These are phyloP conservation scores for Paramecium sexaurelia DNA, from an alignment of 73 alveolate genomes.

Conservation along the genomic window DNA sequence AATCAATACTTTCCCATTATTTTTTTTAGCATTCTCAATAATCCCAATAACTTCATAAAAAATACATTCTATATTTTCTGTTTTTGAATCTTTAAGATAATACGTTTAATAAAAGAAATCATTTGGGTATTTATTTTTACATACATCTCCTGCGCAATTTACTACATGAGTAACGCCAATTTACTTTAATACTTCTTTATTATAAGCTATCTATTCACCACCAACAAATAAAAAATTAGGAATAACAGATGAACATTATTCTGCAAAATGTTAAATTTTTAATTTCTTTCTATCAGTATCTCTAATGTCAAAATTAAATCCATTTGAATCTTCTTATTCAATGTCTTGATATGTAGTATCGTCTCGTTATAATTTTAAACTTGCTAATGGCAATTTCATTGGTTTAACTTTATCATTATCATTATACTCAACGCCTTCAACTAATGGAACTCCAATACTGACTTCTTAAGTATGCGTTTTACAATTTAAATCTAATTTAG, in stretches of 20 bases:
- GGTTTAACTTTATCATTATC: background rate
- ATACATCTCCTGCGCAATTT: constrained; percentile 90
- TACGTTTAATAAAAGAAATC: constrained; percentile 75
- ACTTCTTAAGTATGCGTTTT: constrained; percentile 16
- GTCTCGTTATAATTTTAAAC: background rate
- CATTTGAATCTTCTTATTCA: constrained; percentile 26
- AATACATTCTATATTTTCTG: constrained; percentile 87
- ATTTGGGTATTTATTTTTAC: constrained; percentile 81
- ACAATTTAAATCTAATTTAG: constrained; percentile 49
- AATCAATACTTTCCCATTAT: constrained; percentile 86
- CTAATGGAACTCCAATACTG: constrained; percentile 39
- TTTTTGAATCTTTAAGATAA: constrained; percentile 82
- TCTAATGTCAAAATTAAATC: constrained; percentile 52
- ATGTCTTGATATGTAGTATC: constrained; percentile 51
- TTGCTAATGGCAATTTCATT: constrained; percentile 24
- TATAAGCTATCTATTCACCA: constrained; percentile 81
- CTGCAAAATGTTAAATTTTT: constrained; percentile 60
- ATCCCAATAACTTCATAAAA: constrained; percentile 82
- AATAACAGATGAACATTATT: constrained; percentile 75
- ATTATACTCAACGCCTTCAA: background rate
- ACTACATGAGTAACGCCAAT: constrained; percentile 85
- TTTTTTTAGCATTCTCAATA: constrained; percentile 72
- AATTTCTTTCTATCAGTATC: constrained; percentile 53
- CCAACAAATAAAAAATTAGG: constrained; percentile 82
- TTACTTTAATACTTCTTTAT: constrained; percentile 70